Conservation (phyloP, 1,139 yeast genomes). For the Sugiyamaella sp. region DNA sequence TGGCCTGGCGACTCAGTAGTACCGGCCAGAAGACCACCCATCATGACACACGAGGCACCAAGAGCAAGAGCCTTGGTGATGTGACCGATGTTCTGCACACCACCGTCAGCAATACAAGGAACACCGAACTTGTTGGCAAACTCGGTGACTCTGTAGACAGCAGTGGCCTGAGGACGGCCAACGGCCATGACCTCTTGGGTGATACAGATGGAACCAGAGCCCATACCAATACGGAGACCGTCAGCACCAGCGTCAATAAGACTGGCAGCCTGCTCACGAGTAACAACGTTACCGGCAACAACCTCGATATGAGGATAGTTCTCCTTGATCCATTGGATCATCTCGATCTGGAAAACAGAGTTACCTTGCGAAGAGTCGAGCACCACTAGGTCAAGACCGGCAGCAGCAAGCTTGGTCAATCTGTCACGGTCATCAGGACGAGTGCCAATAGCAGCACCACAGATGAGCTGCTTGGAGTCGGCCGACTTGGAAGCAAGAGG, state of each 20-base stretch:
- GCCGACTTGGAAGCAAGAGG: slow-evolving; percentile 95
- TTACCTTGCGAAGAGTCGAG: slow-evolving; percentile 98
- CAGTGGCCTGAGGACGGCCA: slow-evolving; percentile 99
- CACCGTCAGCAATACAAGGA: slow-evolving; percentile 99
- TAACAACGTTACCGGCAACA: slow-evolving; percentile 97
- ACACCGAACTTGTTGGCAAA: slow-evolving; percentile 89
- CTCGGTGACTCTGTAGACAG: slow-evolving; percentile 84
- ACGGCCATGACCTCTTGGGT: slow-evolving; percentile 99
- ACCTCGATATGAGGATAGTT: slow-evolving; percentile 81
- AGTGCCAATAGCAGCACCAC: slow-evolving; percentile 99
- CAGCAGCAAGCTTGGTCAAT: slow-evolving; percentile 80
- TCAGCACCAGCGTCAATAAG: slow-evolving; percentile 97
- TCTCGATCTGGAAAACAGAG: slow-evolving; percentile 89
- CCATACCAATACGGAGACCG: slow-evolving; percentile 99
- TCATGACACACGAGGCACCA: slow-evolving; percentile 98
- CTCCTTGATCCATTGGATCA: slow-evolving; percentile 88
- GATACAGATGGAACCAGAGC: slow-evolving; percentile 98
- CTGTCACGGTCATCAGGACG: slow-evolving; percentile 86
- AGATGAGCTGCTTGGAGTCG: slow-evolving; percentile 89
- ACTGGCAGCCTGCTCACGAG: slow-evolving; percentile 98
- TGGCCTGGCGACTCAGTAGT: slow-evolving; percentile 98
- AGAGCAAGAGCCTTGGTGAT: slow-evolving; percentile 94
- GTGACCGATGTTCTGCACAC: slow-evolving; percentile 98
- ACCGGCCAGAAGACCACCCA: slow-evolving; percentile 99
- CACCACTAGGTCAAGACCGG: slow-evolving; percentile 96